Evolutionary conservation across 2,329 filamentous ascomycete species (phyloP).

Genomic region (Aureobasidium pullulans): DNA sequence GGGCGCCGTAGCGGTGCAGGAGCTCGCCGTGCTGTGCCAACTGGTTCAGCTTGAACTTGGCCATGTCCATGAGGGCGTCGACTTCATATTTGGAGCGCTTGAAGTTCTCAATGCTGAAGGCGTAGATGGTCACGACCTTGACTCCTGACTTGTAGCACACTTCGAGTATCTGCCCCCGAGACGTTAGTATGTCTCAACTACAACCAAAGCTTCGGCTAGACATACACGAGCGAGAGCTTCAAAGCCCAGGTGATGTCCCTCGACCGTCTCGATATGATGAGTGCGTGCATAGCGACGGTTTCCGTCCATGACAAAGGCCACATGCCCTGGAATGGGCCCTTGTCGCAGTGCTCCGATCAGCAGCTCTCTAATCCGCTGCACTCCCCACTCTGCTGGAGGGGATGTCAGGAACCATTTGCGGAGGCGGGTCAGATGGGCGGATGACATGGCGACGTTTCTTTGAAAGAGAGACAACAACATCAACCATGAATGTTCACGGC

Average conservation of each 20-base stretch:
- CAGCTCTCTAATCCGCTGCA: slow-evolving; percentile 70
- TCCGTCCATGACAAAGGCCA: slow-evolving; percentile 99
- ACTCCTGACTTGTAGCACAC: slow-evolving; percentile 98
- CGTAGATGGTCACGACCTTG: slow-evolving; percentile 94
- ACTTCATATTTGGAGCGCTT: slow-evolving; percentile 95
- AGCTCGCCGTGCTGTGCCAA: slow-evolving; percentile 88
- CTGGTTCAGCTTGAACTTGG: slow-evolving; percentile 88
- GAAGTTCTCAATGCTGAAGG: slow-evolving; percentile 98
- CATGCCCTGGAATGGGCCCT: slow-evolving; percentile 85
- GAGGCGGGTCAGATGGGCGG: slow-evolving; percentile 52
- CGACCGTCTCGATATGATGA: slow-evolving; percentile 90
- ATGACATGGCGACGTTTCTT: slow-evolving; percentile 19
- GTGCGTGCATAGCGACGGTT: slow-evolving; percentile 86
- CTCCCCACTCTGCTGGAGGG: slow-evolving; percentile 84
- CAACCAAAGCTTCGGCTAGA: not conserved
- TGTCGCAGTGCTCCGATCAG: slow-evolving; percentile 84
- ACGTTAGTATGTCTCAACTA: not conserved
- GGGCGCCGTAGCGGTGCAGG: slow-evolving; percentile 84
- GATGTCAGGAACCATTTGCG: slow-evolving; percentile 76
- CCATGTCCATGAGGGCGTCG: slow-evolving; percentile 94
- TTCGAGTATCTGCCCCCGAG: slow-evolving; percentile 62
- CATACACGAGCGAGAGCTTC: slow-evolving; percentile 82
- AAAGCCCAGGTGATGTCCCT: slow-evolving; percentile 92
- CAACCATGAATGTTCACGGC: not conserved
- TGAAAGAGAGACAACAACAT: not conserved